These are phyloP conservation scores for Hypericum perforatum DNA, from an alignment of 345 rosid genomes.

Conservation along the genomic window DNA sequence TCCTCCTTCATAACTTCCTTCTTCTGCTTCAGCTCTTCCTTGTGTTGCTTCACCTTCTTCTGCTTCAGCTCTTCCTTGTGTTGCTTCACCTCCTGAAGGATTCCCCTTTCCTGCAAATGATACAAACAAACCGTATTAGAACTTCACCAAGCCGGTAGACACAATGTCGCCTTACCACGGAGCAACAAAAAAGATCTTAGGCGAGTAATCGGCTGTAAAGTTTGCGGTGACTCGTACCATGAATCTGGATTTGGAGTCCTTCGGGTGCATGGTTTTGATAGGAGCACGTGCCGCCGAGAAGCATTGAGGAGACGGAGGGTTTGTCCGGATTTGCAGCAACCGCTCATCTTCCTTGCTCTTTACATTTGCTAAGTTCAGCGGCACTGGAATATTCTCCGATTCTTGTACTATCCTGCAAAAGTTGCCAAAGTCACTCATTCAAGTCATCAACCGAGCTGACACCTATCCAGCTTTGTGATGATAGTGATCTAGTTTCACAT, in stretches of 20 bases:
- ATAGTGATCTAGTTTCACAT: too few species aligned
- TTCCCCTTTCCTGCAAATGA: constrained; percentile 39
- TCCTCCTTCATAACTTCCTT: constrained; percentile 30
- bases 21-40: constrained; percentile 8
- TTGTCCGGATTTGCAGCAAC: constrained; percentile 57
- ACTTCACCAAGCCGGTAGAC: not conserved
- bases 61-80: not conserved
- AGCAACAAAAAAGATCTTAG: not conserved
- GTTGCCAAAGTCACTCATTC: too few species aligned
- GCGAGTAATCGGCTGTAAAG: not conserved
- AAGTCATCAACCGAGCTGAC: too few species aligned
- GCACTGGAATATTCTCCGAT: constrained; percentile 46
- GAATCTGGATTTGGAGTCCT: constrained; percentile 41
- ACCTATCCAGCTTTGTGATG: too few species aligned
- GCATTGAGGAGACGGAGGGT: constrained; percentile 98
- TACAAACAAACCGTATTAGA: not conserved
- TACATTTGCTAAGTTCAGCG: constrained; percentile 43
- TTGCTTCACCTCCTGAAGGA: constrained; percentile 45
- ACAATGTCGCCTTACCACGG: not conserved
- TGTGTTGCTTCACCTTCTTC: constrained; percentile 28
- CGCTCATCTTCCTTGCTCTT: constrained; percentile 45
- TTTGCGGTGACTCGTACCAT: constrained; percentile 32
- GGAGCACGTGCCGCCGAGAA: constrained; percentile 50
- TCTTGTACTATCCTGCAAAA: constrained; percentile 39
- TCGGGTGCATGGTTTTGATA: constrained; percentile 29